Evolutionary conservation across 495 filamentous ascomycete genomes (phyloP).

Genomic region (Neurospora discreta): DNA sequence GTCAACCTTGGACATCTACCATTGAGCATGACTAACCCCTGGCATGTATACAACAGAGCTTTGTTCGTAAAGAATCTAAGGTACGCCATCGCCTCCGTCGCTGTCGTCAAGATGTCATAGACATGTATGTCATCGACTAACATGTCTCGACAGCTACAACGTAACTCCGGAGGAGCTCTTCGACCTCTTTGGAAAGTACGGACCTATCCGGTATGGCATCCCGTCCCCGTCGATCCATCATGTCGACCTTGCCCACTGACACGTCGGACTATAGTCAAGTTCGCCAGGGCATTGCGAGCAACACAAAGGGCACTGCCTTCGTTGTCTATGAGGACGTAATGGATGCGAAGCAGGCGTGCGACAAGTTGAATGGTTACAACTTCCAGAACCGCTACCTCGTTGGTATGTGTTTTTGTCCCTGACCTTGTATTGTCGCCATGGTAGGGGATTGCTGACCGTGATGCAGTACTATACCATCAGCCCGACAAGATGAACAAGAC

Average conservation of each 20-base stretch:
- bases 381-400: constrained; percentile 99
- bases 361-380: constrained; percentile 99
- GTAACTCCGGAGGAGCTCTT: constrained; percentile 89
- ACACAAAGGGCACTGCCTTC: constrained; percentile 96
- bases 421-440: background rate
- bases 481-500: constrained; percentile 92
- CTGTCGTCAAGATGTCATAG: background rate
- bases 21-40: constrained; percentile 20
- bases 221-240: background rate
- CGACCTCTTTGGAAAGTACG: constrained; percentile 90
- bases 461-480: constrained; percentile 88
- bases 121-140: constrained; percentile 10
- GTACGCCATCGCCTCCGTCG: constrained; percentile 36
- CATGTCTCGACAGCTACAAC: constrained; percentile 60
- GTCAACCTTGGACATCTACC: background rate
- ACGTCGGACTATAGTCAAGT: constrained; percentile 62
- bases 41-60: constrained; percentile 48
- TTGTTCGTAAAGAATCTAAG: constrained; percentile 97
- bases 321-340: constrained; percentile 99
- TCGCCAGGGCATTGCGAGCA: constrained; percentile 91
- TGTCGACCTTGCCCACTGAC: constrained; percentile 20
- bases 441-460: constrained; percentile 7
- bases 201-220: constrained; percentile 69
- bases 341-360: constrained; percentile 96
- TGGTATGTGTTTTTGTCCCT: constrained; percentile 47